Conservation (phyloP, 441 rosid species). For the Eutrema salsugineum region DNA sequence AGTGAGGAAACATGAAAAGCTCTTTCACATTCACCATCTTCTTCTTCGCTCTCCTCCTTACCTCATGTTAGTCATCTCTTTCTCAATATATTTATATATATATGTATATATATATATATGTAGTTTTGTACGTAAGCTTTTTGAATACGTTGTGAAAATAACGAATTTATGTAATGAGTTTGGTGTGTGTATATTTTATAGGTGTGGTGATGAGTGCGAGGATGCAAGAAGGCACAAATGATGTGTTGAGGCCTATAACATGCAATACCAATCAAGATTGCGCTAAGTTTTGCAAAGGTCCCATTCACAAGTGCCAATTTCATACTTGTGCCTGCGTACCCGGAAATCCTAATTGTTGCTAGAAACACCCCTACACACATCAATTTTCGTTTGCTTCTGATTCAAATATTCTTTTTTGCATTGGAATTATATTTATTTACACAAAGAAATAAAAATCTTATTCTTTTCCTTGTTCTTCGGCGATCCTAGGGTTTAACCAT, state of each 20-base stretch:
- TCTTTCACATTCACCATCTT: slow-evolving; percentile 6
- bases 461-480: too few species aligned
- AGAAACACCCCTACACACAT: neutral
- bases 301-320: neutral
- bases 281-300: slow-evolving; percentile 20
- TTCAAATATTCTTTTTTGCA: neutral
- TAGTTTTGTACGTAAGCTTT: too few species aligned
- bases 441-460: too few species aligned
- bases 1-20: slow-evolving; percentile 14
- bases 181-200: neutral
- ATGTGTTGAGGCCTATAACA: slow-evolving; percentile 16
- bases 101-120: too few species aligned
- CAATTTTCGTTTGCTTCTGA: neutral
- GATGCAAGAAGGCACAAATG: slow-evolving; percentile 1
- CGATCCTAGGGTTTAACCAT: too few species aligned
- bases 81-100: neutral
- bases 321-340: slow-evolving; percentile 18
- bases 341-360: slow-evolving; percentile 20
- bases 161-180: neutral
- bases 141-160: neutral
- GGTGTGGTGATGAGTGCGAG: slow-evolving; percentile 20
- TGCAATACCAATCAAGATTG: slow-evolving; percentile 26
- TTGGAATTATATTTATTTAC: neutral
- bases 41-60: slow-evolving; percentile 13
- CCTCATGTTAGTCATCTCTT: slow-evolving; percentile 12